Evolutionary conservation across 441 rosid genomes (phyloP), one percentile per base, ranked within the genome.

Genomic region (Adansonia rubrostipa): DNA sequence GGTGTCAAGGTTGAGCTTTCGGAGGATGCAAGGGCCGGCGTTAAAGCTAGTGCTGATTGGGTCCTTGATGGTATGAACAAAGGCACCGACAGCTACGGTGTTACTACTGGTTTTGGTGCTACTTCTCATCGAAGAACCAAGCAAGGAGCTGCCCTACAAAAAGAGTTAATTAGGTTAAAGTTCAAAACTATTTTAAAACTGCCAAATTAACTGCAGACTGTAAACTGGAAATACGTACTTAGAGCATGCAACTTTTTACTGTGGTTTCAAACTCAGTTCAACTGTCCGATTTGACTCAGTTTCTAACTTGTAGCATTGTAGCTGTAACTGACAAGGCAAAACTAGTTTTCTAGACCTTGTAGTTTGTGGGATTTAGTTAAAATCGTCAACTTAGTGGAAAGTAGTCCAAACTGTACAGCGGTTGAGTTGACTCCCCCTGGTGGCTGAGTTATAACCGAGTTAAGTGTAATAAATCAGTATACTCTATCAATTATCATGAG

Each of bases 1-100:
- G 79, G 71, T 1, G 74, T 82, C 8, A 80, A 17, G 33, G 92
- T 88, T 68, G 89, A 84, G 83, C 89, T 88, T 5, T 75, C 87
- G 0, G 92, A 87, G 82, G 85, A 83, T 0, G 84, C 89, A 0
- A 77, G 87, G 51, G 85, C 82, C 0, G 81, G 93, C 0, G 90
- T 90, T 44, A 86, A 87, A 78, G 93, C 92, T 0, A 88, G 93
- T 74, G 87, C 87, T 40, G 88, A 88, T 19, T 88, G 91, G 93
- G 89, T 90, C 2, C 80, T 84, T 87, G 89, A 88, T n/a, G 86
- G 92, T 77, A 83, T 90, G 85, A 79, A 33, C n/a, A 88, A 85
- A 28, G 93, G 92, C 17, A 87, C 81, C 0, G 93, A 90, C 50
- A 88, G 85, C 67, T 88, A 90, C 57, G 92, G 93, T 6, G 83